A percentile compares a stretch with the other conserved stretches of the same genome.
Evolutionary conservation across 306 rosid genomes (phyloP).

Genomic region (Pyrus betulifolia): DNA sequence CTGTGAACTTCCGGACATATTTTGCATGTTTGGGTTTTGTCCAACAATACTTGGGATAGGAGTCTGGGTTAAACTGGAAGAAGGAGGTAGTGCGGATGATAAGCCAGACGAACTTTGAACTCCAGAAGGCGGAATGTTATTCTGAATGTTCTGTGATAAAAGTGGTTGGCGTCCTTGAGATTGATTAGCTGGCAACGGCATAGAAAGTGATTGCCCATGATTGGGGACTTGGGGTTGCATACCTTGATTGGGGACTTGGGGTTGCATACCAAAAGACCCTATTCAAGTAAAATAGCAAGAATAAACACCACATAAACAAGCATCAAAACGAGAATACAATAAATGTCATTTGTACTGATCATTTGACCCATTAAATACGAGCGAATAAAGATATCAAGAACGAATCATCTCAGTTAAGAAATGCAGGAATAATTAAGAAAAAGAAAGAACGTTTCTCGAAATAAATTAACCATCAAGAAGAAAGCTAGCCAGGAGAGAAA

Average conservation of each 20-base stretch:
- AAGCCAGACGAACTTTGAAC: constrained; percentile 35
- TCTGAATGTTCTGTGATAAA: constrained; percentile 65
- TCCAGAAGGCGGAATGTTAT: constrained; percentile 35
- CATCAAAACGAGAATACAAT: neutral
- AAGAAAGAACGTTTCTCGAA: neutral
- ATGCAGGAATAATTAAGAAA: neutral
- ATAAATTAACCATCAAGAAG: neutral
- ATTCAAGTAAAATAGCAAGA: constrained; percentile 1
- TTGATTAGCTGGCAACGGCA: constrained; percentile 43
- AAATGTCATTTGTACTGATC: neutral
- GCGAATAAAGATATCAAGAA: neutral
- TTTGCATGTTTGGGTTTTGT: constrained; percentile 61
- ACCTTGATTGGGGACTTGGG: constrained; percentile 47
- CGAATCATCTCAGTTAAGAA: neutral
- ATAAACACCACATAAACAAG: neutral
- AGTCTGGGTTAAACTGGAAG: constrained; percentile 52
- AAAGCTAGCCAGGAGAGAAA: neutral
- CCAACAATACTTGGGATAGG: constrained; percentile 53
- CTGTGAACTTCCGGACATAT: constrained; percentile 47
- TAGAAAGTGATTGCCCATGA: constrained; percentile 59
- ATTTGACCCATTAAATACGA: neutral
- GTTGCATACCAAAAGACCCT: constrained; percentile 50
- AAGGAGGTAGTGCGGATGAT: constrained; percentile 44
- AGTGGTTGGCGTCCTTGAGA: constrained; percentile 61
- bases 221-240: constrained; percentile 50